These are phyloP conservation scores for Pyrus hybrid DNA, from an alignment of 331 rosid species.

Conservation along the genomic window DNA sequence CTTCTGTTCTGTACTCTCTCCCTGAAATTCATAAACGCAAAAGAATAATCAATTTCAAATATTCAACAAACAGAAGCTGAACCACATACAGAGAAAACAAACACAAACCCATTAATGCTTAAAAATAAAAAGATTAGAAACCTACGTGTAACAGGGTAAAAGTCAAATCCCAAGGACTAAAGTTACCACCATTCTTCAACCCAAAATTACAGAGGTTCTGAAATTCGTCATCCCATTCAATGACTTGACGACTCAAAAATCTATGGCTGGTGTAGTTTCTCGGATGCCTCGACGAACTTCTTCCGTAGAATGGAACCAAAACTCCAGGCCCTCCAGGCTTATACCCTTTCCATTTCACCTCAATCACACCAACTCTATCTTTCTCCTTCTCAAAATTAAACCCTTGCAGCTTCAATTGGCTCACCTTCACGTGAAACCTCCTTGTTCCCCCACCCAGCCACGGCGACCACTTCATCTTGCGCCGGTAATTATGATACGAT, in stretches of 20 bases:
- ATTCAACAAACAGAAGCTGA: not conserved
- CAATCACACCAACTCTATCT: too few species aligned
- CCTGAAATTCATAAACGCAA: conserved; percentile 7
- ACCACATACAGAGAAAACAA: not conserved
- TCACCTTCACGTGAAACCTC: too few species aligned
- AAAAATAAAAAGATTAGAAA: not conserved
- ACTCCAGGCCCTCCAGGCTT: conserved; percentile 3
- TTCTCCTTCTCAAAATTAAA: too few species aligned
- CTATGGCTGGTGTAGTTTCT: conserved; percentile 12
- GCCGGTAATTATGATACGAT: too few species aligned
- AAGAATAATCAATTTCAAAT: not conserved
- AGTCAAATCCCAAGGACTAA: conserved; percentile 22
- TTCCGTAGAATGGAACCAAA: conserved; percentile 24
- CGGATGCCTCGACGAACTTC: conserved; percentile 16
- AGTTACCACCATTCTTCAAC: not conserved
- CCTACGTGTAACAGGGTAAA: conserved; percentile 53
- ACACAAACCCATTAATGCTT: too few species aligned
- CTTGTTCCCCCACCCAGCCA: too few species aligned
- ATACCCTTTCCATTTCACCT: too few species aligned
- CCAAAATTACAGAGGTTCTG: conserved; percentile 27
- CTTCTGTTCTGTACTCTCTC: conserved; percentile 15
- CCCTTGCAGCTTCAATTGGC: too few species aligned
- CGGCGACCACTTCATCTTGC: too few species aligned
- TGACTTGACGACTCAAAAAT: not conserved
- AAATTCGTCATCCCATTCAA: conserved; percentile 40